Conservation (phyloP, 768 basidiomycete species). For the Lactarius vividus region DNA sequence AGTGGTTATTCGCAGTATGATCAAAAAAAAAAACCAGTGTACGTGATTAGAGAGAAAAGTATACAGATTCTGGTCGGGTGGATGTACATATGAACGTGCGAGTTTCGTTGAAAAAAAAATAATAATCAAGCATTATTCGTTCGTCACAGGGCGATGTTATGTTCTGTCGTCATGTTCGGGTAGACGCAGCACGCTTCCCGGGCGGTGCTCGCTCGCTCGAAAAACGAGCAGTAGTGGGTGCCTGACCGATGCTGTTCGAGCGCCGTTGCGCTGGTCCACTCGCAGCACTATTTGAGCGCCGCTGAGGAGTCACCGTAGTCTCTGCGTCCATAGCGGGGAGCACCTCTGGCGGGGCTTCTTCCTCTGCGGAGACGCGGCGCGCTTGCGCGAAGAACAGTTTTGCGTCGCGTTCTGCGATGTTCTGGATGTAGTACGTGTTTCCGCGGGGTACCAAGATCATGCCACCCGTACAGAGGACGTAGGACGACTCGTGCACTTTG, state of each 20-base stretch:
- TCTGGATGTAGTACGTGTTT: constrained; percentile 91
- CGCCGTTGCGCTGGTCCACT: constrained; percentile 19
- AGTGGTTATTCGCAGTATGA: not conserved
- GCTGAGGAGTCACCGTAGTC: constrained; percentile 9
- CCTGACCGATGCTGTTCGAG: constrained; percentile 24
- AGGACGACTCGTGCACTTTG: constrained; percentile 74
- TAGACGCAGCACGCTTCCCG: constrained; percentile 15
- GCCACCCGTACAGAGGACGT: constrained; percentile 76
- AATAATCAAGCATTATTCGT: not conserved
- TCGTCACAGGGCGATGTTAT: not conserved
- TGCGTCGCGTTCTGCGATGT: constrained; percentile 76
- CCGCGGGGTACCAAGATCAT: constrained; percentile 92
- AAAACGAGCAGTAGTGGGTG: constrained; percentile 18
- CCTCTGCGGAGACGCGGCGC: constrained; percentile 45
- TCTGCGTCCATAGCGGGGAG: constrained; percentile 22
- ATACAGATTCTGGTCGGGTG: constrained; percentile 2
- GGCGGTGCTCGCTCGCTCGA: constrained; percentile 20
- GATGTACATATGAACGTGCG: not conserved
- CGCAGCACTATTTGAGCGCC: constrained; percentile 19
- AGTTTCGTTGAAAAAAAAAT: not conserved
- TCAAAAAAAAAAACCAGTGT: not conserved
- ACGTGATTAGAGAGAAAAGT: not conserved
- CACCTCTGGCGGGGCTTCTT: constrained; percentile 27
- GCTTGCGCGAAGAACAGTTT: constrained; percentile 93
- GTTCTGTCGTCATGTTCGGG: constrained; percentile 9